Evolutionary conservation across 164 flowering plant genomes (phyloP).

Genomic region (Hamamelis virginiana): DNA sequence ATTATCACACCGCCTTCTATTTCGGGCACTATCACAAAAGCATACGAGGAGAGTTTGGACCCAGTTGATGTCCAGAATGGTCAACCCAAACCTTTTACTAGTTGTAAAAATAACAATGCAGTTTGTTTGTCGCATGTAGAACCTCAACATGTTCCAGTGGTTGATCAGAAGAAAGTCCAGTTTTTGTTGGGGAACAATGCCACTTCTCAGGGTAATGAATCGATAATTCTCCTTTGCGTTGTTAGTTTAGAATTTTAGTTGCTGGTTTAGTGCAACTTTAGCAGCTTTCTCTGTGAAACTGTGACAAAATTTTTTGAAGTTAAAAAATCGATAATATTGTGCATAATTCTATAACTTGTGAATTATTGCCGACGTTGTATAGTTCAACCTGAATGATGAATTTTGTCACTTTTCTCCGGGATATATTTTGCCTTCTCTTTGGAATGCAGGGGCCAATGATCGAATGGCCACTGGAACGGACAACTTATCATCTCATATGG

Average conservation of each 20-base stretch:
- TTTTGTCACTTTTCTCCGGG: constrained; percentile 4
- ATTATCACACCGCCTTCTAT: constrained; percentile 47
- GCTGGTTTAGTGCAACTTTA: background rate
- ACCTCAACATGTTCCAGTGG: constrained; percentile 24
- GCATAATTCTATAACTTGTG: background rate
- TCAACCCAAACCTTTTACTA: constrained; percentile 20
- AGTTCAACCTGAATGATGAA: constrained; percentile 9
- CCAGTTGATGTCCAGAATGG: constrained; percentile 22
- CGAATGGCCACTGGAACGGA: constrained; percentile 57
- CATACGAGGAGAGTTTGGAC: constrained; percentile 27
- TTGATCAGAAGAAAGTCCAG: constrained; percentile 53
- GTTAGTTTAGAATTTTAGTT: background rate
- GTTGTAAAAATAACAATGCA: constrained; percentile 19
- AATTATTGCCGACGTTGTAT: constrained; percentile 5
- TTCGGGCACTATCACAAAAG: constrained; percentile 34
- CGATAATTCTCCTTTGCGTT: background rate
- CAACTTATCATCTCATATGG: constrained; percentile 62
- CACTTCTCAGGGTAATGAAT: constrained; percentile 44
- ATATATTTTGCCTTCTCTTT: constrained; percentile 22
- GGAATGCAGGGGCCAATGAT: constrained; percentile 68
- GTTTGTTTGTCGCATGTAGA: constrained; percentile 18
- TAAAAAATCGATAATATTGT: background rate
- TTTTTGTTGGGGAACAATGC: constrained; percentile 29
- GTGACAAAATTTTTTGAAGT: background rate
- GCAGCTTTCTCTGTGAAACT: background rate